Evolutionary conservation across 768 basidiomycete genomes (phyloP).

Genomic region (Daedalea quercina): DNA sequence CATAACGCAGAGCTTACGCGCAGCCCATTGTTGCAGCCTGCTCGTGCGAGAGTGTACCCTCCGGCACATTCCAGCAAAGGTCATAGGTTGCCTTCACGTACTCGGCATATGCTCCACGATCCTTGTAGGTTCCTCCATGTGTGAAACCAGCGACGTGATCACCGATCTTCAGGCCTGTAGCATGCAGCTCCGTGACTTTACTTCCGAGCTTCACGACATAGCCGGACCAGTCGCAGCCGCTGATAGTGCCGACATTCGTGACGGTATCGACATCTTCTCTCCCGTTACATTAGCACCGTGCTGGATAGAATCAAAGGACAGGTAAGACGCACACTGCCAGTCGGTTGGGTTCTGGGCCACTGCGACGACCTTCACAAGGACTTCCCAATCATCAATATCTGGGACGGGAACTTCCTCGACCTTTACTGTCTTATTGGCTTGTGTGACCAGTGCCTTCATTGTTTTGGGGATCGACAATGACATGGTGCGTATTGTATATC

Average conservation of each 20-base stretch:
- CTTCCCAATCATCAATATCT: constrained; percentile 14
- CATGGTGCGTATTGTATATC: not conserved
- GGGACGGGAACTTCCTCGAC: constrained; percentile 16
- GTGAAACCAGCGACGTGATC: constrained; percentile 17
- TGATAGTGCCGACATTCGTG: not conserved
- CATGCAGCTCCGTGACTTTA: constrained; percentile 1
- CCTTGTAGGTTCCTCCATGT: constrained; percentile 9
- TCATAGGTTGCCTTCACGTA: constrained; percentile 13
- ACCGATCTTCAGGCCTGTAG: constrained; percentile 9
- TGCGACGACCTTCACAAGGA: constrained; percentile 19
- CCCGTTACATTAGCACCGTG: not conserved
- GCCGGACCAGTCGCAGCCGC: not conserved
- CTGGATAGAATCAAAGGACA: not conserved
- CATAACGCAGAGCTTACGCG: constrained; percentile 1
- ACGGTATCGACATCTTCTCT: not conserved
- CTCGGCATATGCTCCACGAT: constrained; percentile 17
- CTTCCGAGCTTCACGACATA: constrained; percentile 8
- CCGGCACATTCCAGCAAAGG: constrained; percentile 10
- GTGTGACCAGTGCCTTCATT: constrained; percentile 2
- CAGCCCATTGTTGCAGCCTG: constrained; percentile 8
- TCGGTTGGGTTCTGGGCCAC: constrained; percentile 20
- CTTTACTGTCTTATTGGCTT: constrained; percentile 6
- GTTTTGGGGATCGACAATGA: constrained; percentile 3
- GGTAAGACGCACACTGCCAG: constrained; percentile 14
- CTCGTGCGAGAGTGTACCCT: constrained; percentile 4